Evolutionary conservation across 2,329 filamentous ascomycete species (phyloP).

Genomic region (Trichocomaceae sp.): DNA sequence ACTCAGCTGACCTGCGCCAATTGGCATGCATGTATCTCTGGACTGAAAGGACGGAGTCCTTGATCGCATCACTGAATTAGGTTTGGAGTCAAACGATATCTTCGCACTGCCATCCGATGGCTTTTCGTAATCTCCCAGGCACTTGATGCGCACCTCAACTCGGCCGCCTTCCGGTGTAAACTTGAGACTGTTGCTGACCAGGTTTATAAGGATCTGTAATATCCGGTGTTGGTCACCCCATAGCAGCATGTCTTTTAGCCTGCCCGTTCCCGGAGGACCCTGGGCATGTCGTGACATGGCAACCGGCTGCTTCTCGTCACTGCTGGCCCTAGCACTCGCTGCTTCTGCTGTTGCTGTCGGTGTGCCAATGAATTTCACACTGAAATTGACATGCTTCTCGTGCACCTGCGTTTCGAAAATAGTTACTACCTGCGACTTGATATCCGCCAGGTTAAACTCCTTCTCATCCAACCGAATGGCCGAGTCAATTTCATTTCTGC

Average conservation of each 20-base stretch:
- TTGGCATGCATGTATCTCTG: constrained; percentile 24
- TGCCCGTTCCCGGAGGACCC: constrained; percentile 59
- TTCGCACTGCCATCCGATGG: constrained; percentile 42
- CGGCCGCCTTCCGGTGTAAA: constrained; percentile 74
- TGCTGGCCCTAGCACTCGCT: constrained; percentile 10
- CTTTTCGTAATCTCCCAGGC: constrained; percentile 37
- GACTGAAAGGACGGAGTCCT: constrained; percentile 5
- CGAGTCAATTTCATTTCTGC: constrained; percentile 89
- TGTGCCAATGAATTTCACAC: constrained; percentile 61
- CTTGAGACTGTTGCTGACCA: constrained; percentile 87
- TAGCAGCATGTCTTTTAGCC: constrained; percentile 75
- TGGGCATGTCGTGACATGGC: constrained; percentile 42
- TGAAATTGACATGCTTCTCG: constrained; percentile 68
- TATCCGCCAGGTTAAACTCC: constrained; percentile 77
- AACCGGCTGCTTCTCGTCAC: constrained; percentile 14
- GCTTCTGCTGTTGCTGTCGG: constrained; percentile 27
- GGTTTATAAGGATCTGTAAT: constrained; percentile 69
- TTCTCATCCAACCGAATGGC: constrained; percentile 74
- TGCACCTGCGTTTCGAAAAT: constrained; percentile 88
- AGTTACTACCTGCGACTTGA: constrained; percentile 71
- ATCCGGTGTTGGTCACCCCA: constrained; percentile 93
- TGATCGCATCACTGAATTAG: constrained; percentile 17
- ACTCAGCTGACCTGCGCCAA: constrained; percentile 9
- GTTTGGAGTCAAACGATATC: constrained; percentile 29
- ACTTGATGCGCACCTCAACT: constrained; percentile 70